Evolutionary conservation across 2,329 filamentous ascomycete species (phyloP), one percentile per base, ranked within the genome.

Genomic region (Diaporthe longicolla): DNA sequence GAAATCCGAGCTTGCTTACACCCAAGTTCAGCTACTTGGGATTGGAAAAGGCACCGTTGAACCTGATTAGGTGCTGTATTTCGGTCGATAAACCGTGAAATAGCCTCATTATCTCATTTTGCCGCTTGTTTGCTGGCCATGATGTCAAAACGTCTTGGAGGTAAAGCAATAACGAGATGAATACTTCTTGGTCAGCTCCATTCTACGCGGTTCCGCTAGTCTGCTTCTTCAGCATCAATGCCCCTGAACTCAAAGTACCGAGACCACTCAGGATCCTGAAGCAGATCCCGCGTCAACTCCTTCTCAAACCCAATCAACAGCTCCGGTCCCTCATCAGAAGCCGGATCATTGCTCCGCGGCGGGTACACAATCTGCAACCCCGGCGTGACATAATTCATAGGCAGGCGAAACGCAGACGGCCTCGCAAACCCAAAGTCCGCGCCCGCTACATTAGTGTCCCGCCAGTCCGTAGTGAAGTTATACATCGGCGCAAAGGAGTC

Each of bases 241-340:
- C 82, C 83, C 45, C 83, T 76, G 52, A 80, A 84, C 72, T 84
- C 83, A 73, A 85, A 84, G n/a, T 81, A 85, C 65, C 77, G 59
- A 26, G 74, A 81, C 82, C 81, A 83, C 71, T 84, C 79, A 1
- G 71, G 40, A 68, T 85, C 82, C 7, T 81, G 74, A 4, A 84
- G 76, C n/a, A 85, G 61, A 2, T 65, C 72, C 35, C 78, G 40
- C 0, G 78, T 77, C 5, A 84, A 61, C 2, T 79, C 78, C 76
- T 80, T 82, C 77, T 85, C 83, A 35, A 82, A 82, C 0, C 78
- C 76, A 21, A 85, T 77, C 0, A 78, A 76, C 63, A 85, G 78
- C 77, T 83, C 82, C 1, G 76, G 78, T 0, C 83, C 83, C 71
- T 85, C 82, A 57, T 85, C 82, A 0, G 78, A 78, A 1, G 76